These are phyloP conservation scores for Epichloe coenophiala DNA, from an alignment of 2,329 filamentous ascomycete species.

Conservation along the genomic window DNA sequence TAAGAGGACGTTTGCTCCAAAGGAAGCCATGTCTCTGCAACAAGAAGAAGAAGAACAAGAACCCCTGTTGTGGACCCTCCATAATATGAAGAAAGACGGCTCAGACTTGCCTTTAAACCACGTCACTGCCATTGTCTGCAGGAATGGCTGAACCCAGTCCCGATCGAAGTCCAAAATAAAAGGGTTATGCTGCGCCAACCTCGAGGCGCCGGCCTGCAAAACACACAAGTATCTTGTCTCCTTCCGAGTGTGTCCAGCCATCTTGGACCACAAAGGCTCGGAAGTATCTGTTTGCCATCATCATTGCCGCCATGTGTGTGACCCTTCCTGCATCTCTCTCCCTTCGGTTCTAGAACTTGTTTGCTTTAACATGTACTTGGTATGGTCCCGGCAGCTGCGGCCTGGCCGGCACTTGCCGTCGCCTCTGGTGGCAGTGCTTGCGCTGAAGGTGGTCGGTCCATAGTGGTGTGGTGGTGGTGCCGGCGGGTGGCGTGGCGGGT, in stretches of 20 bases:
- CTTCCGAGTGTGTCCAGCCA: neutral
- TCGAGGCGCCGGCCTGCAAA: constrained; percentile 27
- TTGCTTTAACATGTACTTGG: too few relatives aligned
- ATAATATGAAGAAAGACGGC: constrained; percentile 18
- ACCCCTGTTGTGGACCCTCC: neutral
- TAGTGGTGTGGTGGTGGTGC: neutral
- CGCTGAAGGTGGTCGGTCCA: neutral
- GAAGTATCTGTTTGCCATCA: constrained; percentile 64
- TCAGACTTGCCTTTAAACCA: constrained; percentile 53
- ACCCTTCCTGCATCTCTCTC: neutral
- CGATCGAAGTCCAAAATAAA: neutral
- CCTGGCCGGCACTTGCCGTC: neutral
- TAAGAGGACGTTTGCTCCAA: too few relatives aligned
- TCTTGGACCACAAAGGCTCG: constrained; percentile 33
- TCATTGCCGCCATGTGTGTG: constrained; percentile 37
- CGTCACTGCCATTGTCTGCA: constrained; percentile 29
- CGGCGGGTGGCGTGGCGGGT: neutral
- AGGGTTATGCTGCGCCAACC: constrained; percentile 29
- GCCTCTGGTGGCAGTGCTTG: neutral
- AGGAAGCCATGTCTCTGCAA: too few relatives aligned
- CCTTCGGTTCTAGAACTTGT: neutral
- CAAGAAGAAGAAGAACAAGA: too few relatives aligned
- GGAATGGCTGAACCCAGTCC: neutral
- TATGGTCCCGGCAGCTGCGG: too few relatives aligned
- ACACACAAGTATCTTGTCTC: constrained; percentile 18